Percentiles rank a stretch among this genome's conserved stretches.
These are phyloP conservation scores for Talaromyces sp. DNA, from an alignment of 2,329 filamentous ascomycete genomes.

Conservation along the genomic window DNA sequence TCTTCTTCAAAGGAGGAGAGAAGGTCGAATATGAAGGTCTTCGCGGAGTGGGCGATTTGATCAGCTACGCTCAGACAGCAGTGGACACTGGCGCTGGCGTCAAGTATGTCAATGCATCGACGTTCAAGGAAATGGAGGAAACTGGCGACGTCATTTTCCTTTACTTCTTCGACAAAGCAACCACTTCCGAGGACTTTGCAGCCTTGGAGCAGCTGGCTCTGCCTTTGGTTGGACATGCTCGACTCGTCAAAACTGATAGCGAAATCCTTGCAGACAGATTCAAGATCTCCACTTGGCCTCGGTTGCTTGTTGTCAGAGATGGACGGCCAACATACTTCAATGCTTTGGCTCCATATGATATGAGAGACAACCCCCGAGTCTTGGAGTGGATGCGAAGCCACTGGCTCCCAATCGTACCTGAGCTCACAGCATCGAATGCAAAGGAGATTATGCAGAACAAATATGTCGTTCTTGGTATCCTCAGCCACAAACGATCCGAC, in stretches of 20 bases:
- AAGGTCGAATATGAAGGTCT: slow-evolving; percentile 90
- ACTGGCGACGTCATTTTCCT: slow-evolving; percentile 94
- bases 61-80: slow-evolving; percentile 82
- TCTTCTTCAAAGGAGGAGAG: slow-evolving; percentile 90
- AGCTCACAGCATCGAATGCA: slow-evolving; percentile 86
- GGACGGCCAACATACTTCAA: slow-evolving; percentile 88
- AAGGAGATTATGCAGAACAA: slow-evolving; percentile 93
- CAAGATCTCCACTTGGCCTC: slow-evolving; percentile 97
- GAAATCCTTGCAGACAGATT: slow-evolving; percentile 72
- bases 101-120: slow-evolving; percentile 70
- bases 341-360: slow-evolving; percentile 80
- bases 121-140: slow-evolving; percentile 79
- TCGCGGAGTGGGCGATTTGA: slow-evolving; percentile 84
- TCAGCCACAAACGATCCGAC: slow-evolving; percentile 75
- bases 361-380: slow-evolving; percentile 80
- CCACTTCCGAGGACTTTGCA: slow-evolving; percentile 84
- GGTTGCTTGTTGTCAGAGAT: slow-evolving; percentile 82
- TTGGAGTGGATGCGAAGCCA: slow-evolving; percentile 92
- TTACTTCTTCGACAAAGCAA: slow-evolving; percentile 97
- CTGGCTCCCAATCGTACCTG: slow-evolving; percentile 93
- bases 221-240: slow-evolving; percentile 85
- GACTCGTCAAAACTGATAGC: slow-evolving; percentile 87
- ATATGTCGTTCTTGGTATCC: slow-evolving; percentile 86
- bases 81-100: slow-evolving; percentile 73
- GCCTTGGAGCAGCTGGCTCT: slow-evolving; percentile 83